Base-by-base conservation (phyloP, 306 rosid species). In the Vigna mungo region DNA sequence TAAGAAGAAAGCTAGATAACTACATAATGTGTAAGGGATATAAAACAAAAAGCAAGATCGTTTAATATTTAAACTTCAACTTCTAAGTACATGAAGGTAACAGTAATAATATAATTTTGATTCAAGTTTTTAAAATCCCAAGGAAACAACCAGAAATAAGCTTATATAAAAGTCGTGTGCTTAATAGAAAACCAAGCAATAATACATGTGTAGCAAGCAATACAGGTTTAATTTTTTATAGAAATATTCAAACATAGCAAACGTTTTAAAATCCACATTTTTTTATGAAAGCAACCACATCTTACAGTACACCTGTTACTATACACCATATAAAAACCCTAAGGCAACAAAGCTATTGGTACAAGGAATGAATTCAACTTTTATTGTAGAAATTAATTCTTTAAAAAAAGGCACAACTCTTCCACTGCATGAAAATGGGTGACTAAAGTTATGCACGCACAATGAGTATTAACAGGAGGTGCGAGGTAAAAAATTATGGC, bases 381-480 rank as follows among this genome's bases (percentile, higher is more conserved):
- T 44, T 18, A 74, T 43, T 18, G 5, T 1, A 62, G 21, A 20
- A 68, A 78, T 18, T 18, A 32, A 32, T 18, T 68, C 36, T 12
- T 15, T 1, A 4, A 59, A 18, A 56, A 18, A 43, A 13, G 13
- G 48, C 25, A 54, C 16, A 34, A 58, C 70, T 61, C 52, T 10
- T 23, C 36, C 12, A 39, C 44, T 36, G 58, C 75, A 54, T 54
- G 41, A 51, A 59, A 69, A 30, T 41, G 32, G 32, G 52, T 47
- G 60, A 68, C 55, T 75, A 76, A 81, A 61, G 46, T 25, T 39
- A 69, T 62, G 15, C 68, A 44, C 3, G 62, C 6, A 46, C 73
- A 70, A 53, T 53, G 27, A 70, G 75, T 63, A 53, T 23, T 53
- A 41, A 64, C 52, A 21, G 46, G 13, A 44, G 17, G 47, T 15